Evolutionary conservation across 2,329 filamentous ascomycete species (phyloP).

Genomic region (Pseudogymnoascus sp.): DNA sequence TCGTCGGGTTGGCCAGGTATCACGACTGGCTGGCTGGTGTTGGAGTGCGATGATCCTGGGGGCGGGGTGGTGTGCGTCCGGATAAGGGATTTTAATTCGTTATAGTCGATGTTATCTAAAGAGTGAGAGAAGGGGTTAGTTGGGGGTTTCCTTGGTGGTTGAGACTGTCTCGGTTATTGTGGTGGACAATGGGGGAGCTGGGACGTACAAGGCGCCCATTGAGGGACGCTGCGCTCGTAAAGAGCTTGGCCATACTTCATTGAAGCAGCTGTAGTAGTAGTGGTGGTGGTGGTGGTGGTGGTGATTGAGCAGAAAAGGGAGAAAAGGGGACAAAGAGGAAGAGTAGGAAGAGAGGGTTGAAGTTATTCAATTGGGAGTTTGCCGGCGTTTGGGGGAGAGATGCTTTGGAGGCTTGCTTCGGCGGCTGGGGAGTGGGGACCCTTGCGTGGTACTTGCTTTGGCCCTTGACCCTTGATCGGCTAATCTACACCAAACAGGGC

Average conservation of each 20-base stretch:
- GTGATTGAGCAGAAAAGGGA: not conserved
- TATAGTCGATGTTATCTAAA: constrained; percentile 80
- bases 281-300: not conserved
- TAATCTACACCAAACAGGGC: not conserved
- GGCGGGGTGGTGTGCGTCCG: constrained; percentile 68
- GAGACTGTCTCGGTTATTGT: not conserved
- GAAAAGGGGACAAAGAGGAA: not conserved
- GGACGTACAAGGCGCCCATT: constrained; percentile 67
- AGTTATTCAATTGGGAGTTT: not conserved
- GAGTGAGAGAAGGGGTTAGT: not conserved
- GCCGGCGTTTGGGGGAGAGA: not conserved
- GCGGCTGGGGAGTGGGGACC: not conserved
- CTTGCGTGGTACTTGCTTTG: not conserved
- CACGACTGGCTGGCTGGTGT: constrained; percentile 46
- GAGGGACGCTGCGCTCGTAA: constrained; percentile 66
- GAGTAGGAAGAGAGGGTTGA: not conserved
- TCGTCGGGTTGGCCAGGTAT: constrained; percentile 64
- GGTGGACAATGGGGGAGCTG: constrained; percentile 6
- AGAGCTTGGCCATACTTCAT: constrained; percentile 77
- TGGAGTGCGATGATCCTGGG: constrained; percentile 42
- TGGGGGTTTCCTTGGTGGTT: not conserved
- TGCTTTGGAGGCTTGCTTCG: not conserved
- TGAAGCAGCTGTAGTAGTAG: not conserved
- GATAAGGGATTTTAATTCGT: constrained; percentile 76
- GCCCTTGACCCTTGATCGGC: constrained; percentile 1